Conservation (phyloP, 2,329 filamentous ascomycete species). For the Beauveria sp. region DNA sequence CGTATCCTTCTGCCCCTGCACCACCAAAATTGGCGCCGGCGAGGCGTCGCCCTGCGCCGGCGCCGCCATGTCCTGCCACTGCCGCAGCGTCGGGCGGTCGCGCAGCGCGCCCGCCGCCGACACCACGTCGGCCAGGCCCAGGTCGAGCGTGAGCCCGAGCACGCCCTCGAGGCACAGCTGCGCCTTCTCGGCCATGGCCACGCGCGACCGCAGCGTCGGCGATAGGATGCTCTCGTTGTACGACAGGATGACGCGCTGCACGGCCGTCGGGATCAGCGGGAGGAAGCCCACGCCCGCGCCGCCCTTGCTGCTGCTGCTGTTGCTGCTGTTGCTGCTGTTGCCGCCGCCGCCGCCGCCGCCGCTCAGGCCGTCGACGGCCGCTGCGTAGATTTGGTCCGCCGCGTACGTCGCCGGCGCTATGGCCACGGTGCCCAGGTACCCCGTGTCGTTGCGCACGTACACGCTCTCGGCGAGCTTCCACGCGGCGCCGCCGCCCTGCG, state of each 20-base stretch:
- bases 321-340: background rate
- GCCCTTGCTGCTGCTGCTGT: background rate
- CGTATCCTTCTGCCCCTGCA: slow-evolving; percentile 11
- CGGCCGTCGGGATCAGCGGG: background rate
- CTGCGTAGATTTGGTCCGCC: background rate
- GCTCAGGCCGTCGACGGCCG: background rate
- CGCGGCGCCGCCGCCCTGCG: slow-evolving; percentile 15
- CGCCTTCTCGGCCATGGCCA: background rate
- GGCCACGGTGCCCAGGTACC: slow-evolving; percentile 13
- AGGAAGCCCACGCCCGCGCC: background rate
- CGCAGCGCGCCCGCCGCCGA: background rate
- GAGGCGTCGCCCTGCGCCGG: slow-evolving; percentile 8
- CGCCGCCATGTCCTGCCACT: slow-evolving; percentile 11
- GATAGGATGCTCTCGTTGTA: slow-evolving; percentile 1
- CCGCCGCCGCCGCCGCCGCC: background rate
- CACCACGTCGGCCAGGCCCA: background rate
- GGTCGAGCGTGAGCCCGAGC: slow-evolving; percentile 1
- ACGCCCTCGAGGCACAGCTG: background rate
- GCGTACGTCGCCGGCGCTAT: slow-evolving; percentile 13
- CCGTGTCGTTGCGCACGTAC: slow-evolving; percentile 2
- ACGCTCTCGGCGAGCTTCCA: slow-evolving; percentile 16
- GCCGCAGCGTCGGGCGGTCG: background rate
- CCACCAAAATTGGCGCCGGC: slow-evolving; percentile 11
- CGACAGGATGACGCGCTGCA: background rate
- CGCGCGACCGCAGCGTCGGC: background rate